Base-by-base conservation (phyloP, 352 stramenopile genomes). In the Phytophthora megakarya region DNA sequence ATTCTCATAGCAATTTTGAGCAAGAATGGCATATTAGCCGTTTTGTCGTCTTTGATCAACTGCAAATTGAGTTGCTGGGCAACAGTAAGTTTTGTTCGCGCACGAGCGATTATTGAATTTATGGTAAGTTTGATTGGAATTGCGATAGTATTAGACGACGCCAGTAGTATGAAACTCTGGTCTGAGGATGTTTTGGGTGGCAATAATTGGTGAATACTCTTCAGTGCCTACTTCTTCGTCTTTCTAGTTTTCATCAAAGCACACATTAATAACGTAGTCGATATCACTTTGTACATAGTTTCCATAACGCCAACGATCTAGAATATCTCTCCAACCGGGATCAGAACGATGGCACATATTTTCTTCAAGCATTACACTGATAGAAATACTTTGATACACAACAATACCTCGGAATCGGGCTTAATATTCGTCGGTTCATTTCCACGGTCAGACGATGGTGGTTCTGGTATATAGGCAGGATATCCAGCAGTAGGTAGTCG, bases 311-410 rank as follows among this genome's bases (percentile, higher is more conserved):
- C 46, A 42, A 10, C 46, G 28, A n/a, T 13, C 12, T 18, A 54
- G 8, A 43, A 54, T 54, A 6, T 54, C 46, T 13, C 30, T 28
- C 46, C 28, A 54, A 3, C 6, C 30, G 5, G 30, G 18, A 15
- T 54, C 46, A 19, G 35, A 16, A 3, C 30, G 28, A 32, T 54
- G 46, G 4, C 46, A 18, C n/a, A 54, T 54, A 30, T 54, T 54
- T 23, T 43, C 46, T 11, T 42, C n/a, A 5, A 56, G 13, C 35
- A 28, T 56, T 2, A 46, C 48, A 19, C 12, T 18, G 35, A 18
- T 42, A 42, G 12, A n/a, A n/a, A n/a, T n/a, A n/a, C n/a, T n/a
- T n/a, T n/a, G n/a, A n/a, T n/a, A n/a, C n/a, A n/a, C n/a, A n/a
- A n/a, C n/a, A n/a, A n/a, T n/a, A n/a, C n/a, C n/a, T n/a, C n/a